Conservation (phyloP, 345 rosid species). For the Punica granatum region DNA sequence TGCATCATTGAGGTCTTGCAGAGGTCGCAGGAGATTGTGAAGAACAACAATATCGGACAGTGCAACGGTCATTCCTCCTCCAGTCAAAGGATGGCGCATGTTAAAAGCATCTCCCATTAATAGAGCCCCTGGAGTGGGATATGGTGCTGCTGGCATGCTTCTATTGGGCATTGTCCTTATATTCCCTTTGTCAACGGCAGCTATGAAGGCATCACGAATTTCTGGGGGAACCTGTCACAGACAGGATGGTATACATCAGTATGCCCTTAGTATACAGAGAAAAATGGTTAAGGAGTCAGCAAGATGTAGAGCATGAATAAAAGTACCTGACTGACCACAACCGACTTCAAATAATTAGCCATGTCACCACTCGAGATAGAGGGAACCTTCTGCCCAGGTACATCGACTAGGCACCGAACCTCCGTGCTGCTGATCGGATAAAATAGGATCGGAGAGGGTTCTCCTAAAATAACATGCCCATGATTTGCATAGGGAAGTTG, state of each 20-base stretch:
- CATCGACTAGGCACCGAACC: constrained; percentile 49
- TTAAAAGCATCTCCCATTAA: constrained; percentile 50
- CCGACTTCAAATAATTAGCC: constrained; percentile 39
- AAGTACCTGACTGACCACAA: constrained; percentile 46
- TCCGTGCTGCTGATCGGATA: constrained; percentile 52
- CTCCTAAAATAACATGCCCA: constrained; percentile 45
- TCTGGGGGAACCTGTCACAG: constrained; percentile 32
- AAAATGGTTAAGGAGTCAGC: not conserved
- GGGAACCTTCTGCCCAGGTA: constrained; percentile 55
- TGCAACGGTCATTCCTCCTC: constrained; percentile 65
- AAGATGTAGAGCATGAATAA: not conserved
- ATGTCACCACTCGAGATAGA: constrained; percentile 49
- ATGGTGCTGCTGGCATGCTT: constrained; percentile 53
- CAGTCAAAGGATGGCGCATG: constrained; percentile 60
- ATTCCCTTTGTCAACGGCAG: constrained; percentile 37
- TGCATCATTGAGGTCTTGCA: constrained; percentile 34
- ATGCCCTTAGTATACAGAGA: no score
- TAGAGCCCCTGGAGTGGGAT: constrained; percentile 47
- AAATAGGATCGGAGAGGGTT: constrained; percentile 53
- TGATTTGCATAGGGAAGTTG: constrained; percentile 48
- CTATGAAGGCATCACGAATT: constrained; percentile 29
- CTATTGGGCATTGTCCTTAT: constrained; percentile 49
- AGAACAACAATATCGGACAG: constrained; percentile 45
- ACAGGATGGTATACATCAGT: not conserved
- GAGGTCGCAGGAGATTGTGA: constrained; percentile 38